Evolutionary conservation across 208 protist genomes (phyloP).

Genomic region (Trichomonas vaginalis): DNA sequence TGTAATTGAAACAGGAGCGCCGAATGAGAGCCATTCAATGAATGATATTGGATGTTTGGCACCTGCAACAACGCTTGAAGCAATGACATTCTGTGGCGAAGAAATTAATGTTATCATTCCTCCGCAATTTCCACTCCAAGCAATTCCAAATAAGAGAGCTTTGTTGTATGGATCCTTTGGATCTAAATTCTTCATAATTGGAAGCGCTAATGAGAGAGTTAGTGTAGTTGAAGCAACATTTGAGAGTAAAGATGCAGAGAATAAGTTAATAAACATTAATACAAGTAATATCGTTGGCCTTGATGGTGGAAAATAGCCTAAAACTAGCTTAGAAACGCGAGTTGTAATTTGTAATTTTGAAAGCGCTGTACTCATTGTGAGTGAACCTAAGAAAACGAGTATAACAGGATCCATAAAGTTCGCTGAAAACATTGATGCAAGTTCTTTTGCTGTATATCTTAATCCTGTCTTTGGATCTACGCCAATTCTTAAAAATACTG

Average conservation of each 20-base stretch:
- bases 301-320: background rate
- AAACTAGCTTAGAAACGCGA: background rate
- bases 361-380: background rate
- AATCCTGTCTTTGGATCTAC: background rate
- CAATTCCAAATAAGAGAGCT: background rate
- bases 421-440: background rate
- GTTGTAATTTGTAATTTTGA: background rate
- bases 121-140: conserved; percentile 1
- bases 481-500: background rate
- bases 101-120: background rate
- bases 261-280: background rate
- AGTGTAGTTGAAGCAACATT: conserved; percentile 5
- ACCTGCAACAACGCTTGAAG: background rate
- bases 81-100: conserved; percentile 10
- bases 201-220: background rate
- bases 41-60: background rate
- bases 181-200: background rate
- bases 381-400: background rate
- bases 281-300: background rate
- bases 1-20: background rate
- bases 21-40: background rate
- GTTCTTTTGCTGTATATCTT: background rate
- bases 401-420: conserved; percentile 1
- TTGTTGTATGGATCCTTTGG: background rate
- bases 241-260: background rate